Conservation (phyloP, 2,329 filamentous ascomycete species). For the Botrytis pseudocinerea region DNA sequence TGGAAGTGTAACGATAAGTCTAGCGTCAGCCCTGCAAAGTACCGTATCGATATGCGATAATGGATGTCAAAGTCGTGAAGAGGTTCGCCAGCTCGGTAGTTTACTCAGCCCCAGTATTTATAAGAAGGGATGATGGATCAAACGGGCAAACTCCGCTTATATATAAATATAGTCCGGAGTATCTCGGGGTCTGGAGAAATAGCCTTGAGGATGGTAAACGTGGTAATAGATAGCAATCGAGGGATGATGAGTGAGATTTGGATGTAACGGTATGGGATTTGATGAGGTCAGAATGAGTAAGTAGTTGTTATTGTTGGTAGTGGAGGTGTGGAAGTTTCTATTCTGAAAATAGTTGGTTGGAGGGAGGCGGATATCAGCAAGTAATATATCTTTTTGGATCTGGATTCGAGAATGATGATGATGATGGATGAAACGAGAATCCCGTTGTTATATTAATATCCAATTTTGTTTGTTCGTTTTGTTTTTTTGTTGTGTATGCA, state of each 20-base stretch:
- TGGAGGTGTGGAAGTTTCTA: neutral
- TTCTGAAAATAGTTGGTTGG: conserved; percentile 12
- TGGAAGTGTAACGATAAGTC: conserved; percentile 21
- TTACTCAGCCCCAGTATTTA: conserved; percentile 10
- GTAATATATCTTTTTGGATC: conserved; percentile 12
- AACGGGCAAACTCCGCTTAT: conserved; percentile 11
- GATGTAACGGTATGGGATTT: conserved; percentile 11
- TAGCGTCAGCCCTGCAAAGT: conserved; percentile 21
- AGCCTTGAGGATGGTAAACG: neutral
- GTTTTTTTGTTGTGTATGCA: conserved; percentile 7
- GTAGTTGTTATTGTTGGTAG: neutral
- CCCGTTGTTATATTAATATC: conserved; percentile 16
- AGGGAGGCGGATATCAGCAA: conserved; percentile 2
- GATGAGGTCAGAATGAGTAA: conserved; percentile 16
- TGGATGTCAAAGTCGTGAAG: conserved; percentile 6
- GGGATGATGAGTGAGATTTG: conserved; percentile 12
- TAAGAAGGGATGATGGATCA: neutral
- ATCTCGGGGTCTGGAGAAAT: conserved; percentile 17
- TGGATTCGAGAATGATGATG: neutral
- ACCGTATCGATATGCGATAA: conserved; percentile 17
- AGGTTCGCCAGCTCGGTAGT: conserved; percentile 8
- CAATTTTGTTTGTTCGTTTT: neutral
- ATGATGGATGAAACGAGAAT: conserved; percentile 12
- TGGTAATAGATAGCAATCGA: neutral
- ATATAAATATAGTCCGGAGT: conserved; percentile 21